A percentile compares a stretch with the other conserved stretches of the same genome.
Conservation (phyloP, 345 rosid genomes). For the Sisymbrium irio region DNA sequence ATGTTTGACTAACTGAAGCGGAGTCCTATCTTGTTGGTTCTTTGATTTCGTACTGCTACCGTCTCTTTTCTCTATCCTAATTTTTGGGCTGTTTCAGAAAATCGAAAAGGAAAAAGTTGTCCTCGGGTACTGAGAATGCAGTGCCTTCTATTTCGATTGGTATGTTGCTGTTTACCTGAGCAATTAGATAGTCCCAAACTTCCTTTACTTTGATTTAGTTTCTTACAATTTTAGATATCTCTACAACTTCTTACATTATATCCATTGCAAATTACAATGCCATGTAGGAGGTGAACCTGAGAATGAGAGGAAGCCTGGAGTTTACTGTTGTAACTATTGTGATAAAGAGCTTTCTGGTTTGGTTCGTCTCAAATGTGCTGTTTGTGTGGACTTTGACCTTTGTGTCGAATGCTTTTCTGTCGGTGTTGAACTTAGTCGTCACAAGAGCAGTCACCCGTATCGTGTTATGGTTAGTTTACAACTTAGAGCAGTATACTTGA, state of each 20-base stretch:
- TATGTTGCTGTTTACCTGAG: not conserved
- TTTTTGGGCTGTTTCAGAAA: conserved; percentile 35
- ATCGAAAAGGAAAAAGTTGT: conserved; percentile 61
- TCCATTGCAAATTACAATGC: conserved; percentile 23
- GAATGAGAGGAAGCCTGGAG: conserved; percentile 49
- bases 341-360: conserved; percentile 79
- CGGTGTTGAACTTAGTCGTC: conserved; percentile 79
- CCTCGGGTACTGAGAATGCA: conserved; percentile 42
- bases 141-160: conserved; percentile 37
- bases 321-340: conserved; percentile 91
- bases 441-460: conserved; percentile 72
- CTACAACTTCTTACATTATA: not conserved
- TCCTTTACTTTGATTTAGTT: not conserved
- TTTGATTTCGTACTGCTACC: conserved; percentile 5
- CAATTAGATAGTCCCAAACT: not conserved
- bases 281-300: conserved; percentile 40
- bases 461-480: conserved; percentile 78
- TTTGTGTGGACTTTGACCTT: conserved; percentile 88
- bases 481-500: not conserved
- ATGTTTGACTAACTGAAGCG: not conserved
- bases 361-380: conserved; percentile 83
- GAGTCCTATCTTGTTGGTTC: not conserved
- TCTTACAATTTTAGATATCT: not conserved
- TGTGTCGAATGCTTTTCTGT: conserved; percentile 86
- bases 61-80: not conserved